Base-by-base conservation (phyloP, 2,329 filamentous ascomycete species). In the Lomentospora prolificans region DNA sequence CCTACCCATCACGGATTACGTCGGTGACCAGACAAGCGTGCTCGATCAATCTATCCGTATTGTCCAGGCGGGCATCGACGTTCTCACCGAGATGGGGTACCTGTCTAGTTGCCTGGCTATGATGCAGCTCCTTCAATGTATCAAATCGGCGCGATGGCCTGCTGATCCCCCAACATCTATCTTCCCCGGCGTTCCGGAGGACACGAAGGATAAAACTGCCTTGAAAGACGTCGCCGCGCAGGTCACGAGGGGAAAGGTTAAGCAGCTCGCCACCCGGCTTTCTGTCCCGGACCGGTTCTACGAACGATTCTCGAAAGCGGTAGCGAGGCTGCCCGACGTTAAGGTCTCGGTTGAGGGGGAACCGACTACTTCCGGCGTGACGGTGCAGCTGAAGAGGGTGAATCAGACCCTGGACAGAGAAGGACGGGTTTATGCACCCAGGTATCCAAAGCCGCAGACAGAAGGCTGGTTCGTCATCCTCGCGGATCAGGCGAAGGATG, bases 1-100 rank as follows among this genome's bases (percentile, higher is more conserved):
- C 55, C 82, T 99, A 3, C 95, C 95, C 3, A 96, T 99, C 57
- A 86, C 89, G 0, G 94, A 99, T 77, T 99, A 99, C 66, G 90
- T 99, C 2, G 94, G 94, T 63, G 94, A 99, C 69, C 89, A 95
- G 70, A 86, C 81, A 9, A 85, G 81, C 55, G 94, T 99, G 3
- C 79, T 99, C 1, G 94, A 99, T 68, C 94, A 99, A 68, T 89
- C 90, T 4, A 94, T 99, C 58, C 94, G 94, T 81, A 94, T 99
- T 67, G 85, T 96, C 31, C 94, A 99, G 69, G 95, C 94, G 1
- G 88, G 86, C 4, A 92, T 99, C 64, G 95, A 99, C 67, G 87
- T 96, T 8, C 79, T 97, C 57, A 89, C 92, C 0, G 95, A 99
- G 69, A 72, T 96, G n/a, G 89, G 89, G 9, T 85, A 87, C 65